These are phyloP conservation scores for Colletotrichum sp. DNA, from an alignment of 2,329 filamentous ascomycete genomes.

Conservation along the genomic window DNA sequence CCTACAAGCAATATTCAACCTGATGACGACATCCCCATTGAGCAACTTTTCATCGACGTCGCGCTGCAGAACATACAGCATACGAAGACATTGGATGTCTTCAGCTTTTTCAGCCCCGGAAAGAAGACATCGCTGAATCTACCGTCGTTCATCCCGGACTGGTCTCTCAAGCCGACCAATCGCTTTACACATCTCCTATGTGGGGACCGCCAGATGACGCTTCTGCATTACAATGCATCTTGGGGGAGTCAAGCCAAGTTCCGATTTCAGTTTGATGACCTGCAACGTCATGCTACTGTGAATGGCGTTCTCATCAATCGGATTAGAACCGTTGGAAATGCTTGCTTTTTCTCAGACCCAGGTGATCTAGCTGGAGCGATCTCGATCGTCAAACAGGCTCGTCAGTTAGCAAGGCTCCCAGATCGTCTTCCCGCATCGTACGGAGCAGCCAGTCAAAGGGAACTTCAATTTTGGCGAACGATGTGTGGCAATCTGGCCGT, in stretches of 20 bases:
- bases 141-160: not conserved
- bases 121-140: not conserved
- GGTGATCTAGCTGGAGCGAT: not conserved
- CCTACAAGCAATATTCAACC: too few relatives aligned
- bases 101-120: not conserved
- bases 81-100: not conserved
- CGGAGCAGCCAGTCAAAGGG: not conserved
- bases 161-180: not conserved
- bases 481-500: not conserved
- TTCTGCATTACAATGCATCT: not conserved
- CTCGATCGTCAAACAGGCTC: not conserved
- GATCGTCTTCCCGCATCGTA: not conserved
- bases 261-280: not conserved
- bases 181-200: not conserved
- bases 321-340: not conserved
- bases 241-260: not conserved
- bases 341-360: not conserved
- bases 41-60: not conserved
- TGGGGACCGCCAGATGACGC: not conserved
- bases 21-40: not conserved
- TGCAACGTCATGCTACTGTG: not conserved
- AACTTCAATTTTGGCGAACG: not conserved
- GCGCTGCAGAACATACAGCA: not conserved
- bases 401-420: not conserved
- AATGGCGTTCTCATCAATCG: not conserved